These are phyloP conservation scores for Diplogelasinospora grovesii DNA, from an alignment of 495 filamentous ascomycete species.

Conservation along the genomic window DNA sequence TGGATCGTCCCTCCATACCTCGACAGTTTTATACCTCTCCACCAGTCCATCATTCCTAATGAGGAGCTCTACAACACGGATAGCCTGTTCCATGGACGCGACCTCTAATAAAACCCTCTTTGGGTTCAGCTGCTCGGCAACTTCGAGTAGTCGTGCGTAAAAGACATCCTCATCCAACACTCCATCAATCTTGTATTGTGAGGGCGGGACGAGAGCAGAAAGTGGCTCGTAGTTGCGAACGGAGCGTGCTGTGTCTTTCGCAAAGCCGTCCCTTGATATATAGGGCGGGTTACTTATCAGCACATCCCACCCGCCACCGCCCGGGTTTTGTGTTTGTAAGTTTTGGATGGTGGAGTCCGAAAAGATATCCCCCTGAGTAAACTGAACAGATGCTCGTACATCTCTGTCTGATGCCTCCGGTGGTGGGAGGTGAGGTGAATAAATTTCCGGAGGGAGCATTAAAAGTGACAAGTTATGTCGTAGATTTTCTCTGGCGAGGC, in stretches of 20 bases:
- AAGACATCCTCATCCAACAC: constrained; percentile 48
- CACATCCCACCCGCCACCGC: constrained; percentile 63
- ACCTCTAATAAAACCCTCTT: constrained; percentile 52
- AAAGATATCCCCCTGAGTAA: constrained; percentile 53
- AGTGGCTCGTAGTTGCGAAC: constrained; percentile 77
- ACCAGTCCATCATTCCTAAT: background rate
- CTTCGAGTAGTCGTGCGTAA: constrained; percentile 45
- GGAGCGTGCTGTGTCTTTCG: constrained; percentile 50
- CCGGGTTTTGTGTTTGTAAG: too few relatives aligned
- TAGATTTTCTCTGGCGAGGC: constrained; percentile 56
- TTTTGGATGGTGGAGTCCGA: constrained; percentile 12
- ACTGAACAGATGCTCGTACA: constrained; percentile 38
- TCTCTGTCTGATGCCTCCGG: too few relatives aligned
- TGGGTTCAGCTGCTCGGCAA: constrained; percentile 30
- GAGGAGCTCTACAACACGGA: constrained; percentile 43
- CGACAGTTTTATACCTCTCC: constrained; percentile 4
- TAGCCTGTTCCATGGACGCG: constrained; percentile 52
- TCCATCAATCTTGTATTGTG: constrained; percentile 15
- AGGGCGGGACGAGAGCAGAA: constrained; percentile 62
- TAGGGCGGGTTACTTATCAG: constrained; percentile 89
- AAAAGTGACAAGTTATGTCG: too few relatives aligned
- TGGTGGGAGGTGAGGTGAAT: background rate
- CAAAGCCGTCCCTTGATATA: constrained; percentile 59
- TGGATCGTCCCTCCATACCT: constrained; percentile 24
- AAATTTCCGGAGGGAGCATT: too few relatives aligned